phyloP scores from a whole-genome alignment of 805 yeast species.

The Candida berthetii region DNA sequence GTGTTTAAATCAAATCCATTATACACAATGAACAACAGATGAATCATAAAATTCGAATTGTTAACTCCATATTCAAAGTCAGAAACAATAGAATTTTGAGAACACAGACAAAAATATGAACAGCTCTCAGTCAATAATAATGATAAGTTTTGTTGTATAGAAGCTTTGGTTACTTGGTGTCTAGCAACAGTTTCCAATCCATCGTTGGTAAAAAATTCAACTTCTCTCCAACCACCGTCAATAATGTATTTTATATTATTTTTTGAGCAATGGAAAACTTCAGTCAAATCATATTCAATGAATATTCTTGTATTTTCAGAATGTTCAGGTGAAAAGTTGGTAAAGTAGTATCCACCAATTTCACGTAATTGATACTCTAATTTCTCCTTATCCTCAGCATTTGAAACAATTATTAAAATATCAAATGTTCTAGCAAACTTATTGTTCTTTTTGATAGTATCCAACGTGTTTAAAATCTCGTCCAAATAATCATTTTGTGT shows the following conservation, averaged over 20 bases:
- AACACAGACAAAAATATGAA: not conserved
- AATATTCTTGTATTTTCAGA: not conserved
- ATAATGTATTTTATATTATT: not conserved
- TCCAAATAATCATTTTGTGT: not conserved
- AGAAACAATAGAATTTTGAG: not conserved
- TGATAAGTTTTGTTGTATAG: not conserved
- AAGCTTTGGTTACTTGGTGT: not conserved
- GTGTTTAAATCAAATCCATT: not conserved
- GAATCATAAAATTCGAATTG: not conserved
- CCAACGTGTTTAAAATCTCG: not conserved
- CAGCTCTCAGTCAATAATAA: not conserved
- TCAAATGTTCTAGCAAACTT: not conserved
- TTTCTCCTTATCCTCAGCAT: not conserved
- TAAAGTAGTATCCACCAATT: not conserved
- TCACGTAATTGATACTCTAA: not conserved
- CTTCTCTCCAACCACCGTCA: not conserved
- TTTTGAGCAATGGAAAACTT: not conserved
- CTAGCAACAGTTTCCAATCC: not conserved
- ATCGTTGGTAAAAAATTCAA: not conserved
- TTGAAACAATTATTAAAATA: not conserved
- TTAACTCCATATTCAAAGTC: not conserved
- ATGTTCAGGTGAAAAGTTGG: not conserved
- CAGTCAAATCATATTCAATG: not conserved
- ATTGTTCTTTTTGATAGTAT: not conserved
- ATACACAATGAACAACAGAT: conserved; percentile 1